These are phyloP conservation scores for Chlorella ohadii DNA, from an alignment of 139 green algal species.

Conservation along the genomic window DNA sequence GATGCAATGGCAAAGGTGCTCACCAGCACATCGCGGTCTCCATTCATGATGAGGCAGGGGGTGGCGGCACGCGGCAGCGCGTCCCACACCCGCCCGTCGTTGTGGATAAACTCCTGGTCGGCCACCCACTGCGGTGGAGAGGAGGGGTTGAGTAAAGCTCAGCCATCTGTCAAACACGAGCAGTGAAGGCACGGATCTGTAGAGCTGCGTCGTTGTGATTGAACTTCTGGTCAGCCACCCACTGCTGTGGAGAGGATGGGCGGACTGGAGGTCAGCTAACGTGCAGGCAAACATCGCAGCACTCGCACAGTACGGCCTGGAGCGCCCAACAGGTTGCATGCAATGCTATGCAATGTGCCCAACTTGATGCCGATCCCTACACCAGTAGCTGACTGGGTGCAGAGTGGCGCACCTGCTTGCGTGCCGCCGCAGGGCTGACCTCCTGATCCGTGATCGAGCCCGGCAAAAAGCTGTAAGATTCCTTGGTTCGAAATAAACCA, in stretches of 20 bases:
- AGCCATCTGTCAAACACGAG: too few relatives aligned
- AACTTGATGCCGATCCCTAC: too few relatives aligned
- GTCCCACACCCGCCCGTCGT: conserved; percentile 23
- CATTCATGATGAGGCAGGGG: conserved; percentile 24
- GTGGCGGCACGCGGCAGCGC: not conserved
- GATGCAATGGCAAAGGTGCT: too few relatives aligned
- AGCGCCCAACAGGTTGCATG: too few relatives aligned
- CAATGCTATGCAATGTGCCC: too few relatives aligned
- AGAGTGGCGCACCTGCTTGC: conserved; percentile 5
- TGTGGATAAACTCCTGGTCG: conserved; percentile 13
- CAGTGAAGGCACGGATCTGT: too few relatives aligned
- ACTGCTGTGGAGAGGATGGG: not conserved
- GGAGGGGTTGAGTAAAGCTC: not conserved
- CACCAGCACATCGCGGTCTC: conserved; percentile 17
- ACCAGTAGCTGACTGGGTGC: too few relatives aligned
- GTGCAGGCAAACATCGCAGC: too few relatives aligned
- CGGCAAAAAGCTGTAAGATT: conserved; percentile 3
- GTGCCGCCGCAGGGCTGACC: not conserved
- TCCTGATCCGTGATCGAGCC: not conserved
- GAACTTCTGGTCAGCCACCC: conserved; percentile 18
- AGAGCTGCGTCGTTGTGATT: not conserved
- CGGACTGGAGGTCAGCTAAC: too few relatives aligned
- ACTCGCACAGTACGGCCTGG: too few relatives aligned
- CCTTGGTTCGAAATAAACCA: too few relatives aligned
- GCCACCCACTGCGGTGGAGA: conserved; percentile 11